A percentile compares a stretch with the other conserved stretches of the same genome.
phyloP scores from a whole-genome alignment of 2,329 filamentous ascomycete species.

The Lomentospora prolificans region DNA sequence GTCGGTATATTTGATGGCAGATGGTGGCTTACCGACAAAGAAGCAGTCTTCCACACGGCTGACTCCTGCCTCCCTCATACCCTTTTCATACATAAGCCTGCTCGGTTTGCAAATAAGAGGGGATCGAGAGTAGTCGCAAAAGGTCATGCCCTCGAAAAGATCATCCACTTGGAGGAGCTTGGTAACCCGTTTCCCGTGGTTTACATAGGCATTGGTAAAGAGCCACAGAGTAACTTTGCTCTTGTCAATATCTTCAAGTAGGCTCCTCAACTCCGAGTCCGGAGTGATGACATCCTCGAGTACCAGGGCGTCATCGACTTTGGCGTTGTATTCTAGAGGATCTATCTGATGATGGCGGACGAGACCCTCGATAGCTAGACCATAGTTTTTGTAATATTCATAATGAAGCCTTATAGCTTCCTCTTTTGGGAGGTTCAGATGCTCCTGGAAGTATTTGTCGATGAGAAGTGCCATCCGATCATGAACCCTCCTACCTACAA shows the following conservation, averaged over 20 bases:
- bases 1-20: background rate
- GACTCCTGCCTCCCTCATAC: constrained; percentile 74
- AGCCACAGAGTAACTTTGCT: constrained; percentile 84
- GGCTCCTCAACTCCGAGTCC: constrained; percentile 59
- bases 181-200: constrained; percentile 74
- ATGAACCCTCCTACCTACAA: constrained; percentile 64
- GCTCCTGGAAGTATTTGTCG: constrained; percentile 49
- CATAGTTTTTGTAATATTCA: constrained; percentile 93
- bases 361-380: constrained; percentile 91
- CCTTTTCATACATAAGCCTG: constrained; percentile 74
- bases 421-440: constrained; percentile 62
- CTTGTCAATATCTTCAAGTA: constrained; percentile 75
- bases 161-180: constrained; percentile 73
- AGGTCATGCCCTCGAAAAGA: constrained; percentile 89
- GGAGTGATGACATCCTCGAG: constrained; percentile 77
- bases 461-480: constrained; percentile 84
- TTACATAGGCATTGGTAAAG: constrained; percentile 93
- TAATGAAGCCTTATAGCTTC: constrained; percentile 81
- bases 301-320: constrained; percentile 91
- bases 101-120: constrained; percentile 83
- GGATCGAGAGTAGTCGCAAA: constrained; percentile 71
- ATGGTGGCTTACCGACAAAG: constrained; percentile 66
- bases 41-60: constrained; percentile 64
- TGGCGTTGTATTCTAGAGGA: constrained; percentile 83
- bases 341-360: constrained; percentile 93